Conservation (phyloP, 768 basidiomycete species). For the Calvatia gigantea region DNA sequence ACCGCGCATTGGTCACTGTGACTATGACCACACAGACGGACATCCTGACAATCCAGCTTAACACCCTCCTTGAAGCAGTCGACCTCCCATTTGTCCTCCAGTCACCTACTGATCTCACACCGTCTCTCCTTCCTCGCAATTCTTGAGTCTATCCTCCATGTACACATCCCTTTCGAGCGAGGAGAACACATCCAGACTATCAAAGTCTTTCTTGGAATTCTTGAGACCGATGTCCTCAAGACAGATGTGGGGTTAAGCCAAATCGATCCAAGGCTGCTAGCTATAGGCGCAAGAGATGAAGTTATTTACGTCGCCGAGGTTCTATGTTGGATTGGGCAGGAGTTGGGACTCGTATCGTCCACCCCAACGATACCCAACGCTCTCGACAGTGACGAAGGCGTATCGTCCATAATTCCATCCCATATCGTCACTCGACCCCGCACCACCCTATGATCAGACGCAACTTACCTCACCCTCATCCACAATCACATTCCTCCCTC, state of each 20-base stretch:
- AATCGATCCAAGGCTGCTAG: slow-evolving; percentile 63
- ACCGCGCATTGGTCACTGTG: background rate
- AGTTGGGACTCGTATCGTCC: slow-evolving; percentile 28
- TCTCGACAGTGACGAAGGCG: too few species aligned
- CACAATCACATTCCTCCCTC: slow-evolving; percentile 9
- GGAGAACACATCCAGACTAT: slow-evolving; percentile 45
- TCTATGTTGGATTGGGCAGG: slow-evolving; percentile 65
- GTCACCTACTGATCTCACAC: slow-evolving; percentile 62
- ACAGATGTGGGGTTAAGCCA: slow-evolving; percentile 61
- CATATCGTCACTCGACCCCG: too few species aligned
- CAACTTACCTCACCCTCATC: slow-evolving; percentile 20
- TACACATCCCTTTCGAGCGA: slow-evolving; percentile 44
- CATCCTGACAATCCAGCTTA: slow-evolving; percentile 25
- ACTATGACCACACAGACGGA: background rate
- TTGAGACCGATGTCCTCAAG: slow-evolving; percentile 61
- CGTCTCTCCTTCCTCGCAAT: slow-evolving; percentile 68
- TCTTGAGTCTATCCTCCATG: slow-evolving; percentile 56
- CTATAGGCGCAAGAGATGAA: slow-evolving; percentile 63
- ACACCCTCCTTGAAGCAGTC: slow-evolving; percentile 42
- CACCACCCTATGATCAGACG: too few species aligned
- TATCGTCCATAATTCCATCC: too few species aligned
- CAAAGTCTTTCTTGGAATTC: slow-evolving; percentile 73
- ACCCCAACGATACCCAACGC: too few species aligned
- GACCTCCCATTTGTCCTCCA: slow-evolving; percentile 43
- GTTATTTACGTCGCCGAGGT: slow-evolving; percentile 62